Percentiles rank a stretch among this genome's conserved stretches.
Evolutionary conservation across 140 eudicot species (phyloP).

Genomic region (Bidens hawaiensis): DNA sequence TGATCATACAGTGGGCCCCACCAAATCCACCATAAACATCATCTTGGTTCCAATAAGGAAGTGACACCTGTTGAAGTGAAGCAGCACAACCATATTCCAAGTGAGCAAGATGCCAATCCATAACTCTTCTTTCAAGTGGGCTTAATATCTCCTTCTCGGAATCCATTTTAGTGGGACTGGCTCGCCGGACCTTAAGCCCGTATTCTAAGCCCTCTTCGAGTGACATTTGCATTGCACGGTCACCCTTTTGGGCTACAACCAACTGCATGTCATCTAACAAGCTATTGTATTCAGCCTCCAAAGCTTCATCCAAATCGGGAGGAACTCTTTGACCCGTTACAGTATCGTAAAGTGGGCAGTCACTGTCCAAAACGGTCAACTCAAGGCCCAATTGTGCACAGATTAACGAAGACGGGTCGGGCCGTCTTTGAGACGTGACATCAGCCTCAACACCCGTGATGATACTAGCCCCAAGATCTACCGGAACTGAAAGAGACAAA

Average conservation of each 20-base stretch:
- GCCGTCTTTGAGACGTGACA: slow-evolving; percentile 81
- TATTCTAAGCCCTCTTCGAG: slow-evolving; percentile 94
- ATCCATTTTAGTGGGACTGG: not conserved
- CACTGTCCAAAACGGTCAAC: slow-evolving; percentile 86
- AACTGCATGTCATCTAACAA: slow-evolving; percentile 81
- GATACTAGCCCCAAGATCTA: slow-evolving; percentile 99
- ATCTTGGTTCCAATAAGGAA: slow-evolving; percentile 98
- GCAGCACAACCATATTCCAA: slow-evolving; percentile 99
- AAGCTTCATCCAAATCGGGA: slow-evolving; percentile 74
- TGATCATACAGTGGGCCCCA: slow-evolving; percentile 98
- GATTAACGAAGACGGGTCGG: slow-evolving; percentile 92
- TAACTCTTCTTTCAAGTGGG: slow-evolving; percentile 94
- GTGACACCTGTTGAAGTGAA: slow-evolving; percentile 79
- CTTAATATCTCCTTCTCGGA: slow-evolving; percentile 44
- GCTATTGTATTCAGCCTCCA: slow-evolving; percentile 89
- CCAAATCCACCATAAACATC: slow-evolving; percentile 98
- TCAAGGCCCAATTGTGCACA: slow-evolving; percentile 98
- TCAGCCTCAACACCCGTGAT: slow-evolving; percentile 99
- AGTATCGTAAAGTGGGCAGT: slow-evolving; percentile 92
- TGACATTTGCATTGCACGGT: slow-evolving; percentile 73
- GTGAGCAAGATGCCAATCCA: slow-evolving; percentile 99
- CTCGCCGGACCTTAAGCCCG: slow-evolving; percentile 64
- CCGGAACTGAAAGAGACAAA: slow-evolving; percentile 91
- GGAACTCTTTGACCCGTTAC: slow-evolving; percentile 92
- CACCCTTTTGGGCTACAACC: slow-evolving; percentile 87